These are phyloP conservation scores for Eurotiales sp. DNA, from an alignment of 2,329 filamentous ascomycete species.

Conservation along the genomic window DNA sequence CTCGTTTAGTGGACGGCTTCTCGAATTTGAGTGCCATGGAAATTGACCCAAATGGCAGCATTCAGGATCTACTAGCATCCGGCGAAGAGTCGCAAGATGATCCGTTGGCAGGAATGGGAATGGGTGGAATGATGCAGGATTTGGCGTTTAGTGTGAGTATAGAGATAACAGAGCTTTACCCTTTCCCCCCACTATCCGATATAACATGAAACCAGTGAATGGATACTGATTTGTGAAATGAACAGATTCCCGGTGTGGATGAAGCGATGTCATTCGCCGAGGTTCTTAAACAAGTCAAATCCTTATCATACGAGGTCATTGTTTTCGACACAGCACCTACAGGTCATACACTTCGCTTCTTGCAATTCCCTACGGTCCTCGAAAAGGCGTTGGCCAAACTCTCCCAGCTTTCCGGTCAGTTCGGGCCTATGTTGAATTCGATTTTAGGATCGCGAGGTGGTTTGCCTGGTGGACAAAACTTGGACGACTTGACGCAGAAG, in stretches of 20 bases:
- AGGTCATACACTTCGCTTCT: constrained; percentile 94
- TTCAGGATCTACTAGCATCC: constrained; percentile 80
- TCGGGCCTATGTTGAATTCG: constrained; percentile 91
- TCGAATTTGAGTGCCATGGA: constrained; percentile 97
- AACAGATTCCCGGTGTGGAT: constrained; percentile 94
- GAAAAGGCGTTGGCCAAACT: constrained; percentile 98
- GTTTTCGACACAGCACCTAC: constrained; percentile 99
- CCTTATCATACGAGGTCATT: constrained; percentile 96
- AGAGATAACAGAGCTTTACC: too few species aligned
- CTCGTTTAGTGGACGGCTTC: constrained; percentile 85
- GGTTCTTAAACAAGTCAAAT: constrained; percentile 98
- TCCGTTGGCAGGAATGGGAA: constrained; percentile 64
- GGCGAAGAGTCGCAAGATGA: constrained; percentile 66
- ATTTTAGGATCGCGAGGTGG: constrained; percentile 75
- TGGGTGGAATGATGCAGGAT: constrained; percentile 98
- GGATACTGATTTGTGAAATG: not conserved
- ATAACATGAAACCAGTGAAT: not conserved
- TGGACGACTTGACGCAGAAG: constrained; percentile 89
- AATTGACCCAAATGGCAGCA: constrained; percentile 96
- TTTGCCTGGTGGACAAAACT: constrained; percentile 86
- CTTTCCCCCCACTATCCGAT: too few species aligned
- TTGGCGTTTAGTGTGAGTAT: constrained; percentile 76
- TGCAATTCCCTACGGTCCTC: constrained; percentile 96
- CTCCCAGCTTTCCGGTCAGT: constrained; percentile 87
- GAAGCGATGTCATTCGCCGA: constrained; percentile 99